Evolutionary conservation across 1,284 basidiomycete species (phyloP).

Genomic region (Moesziomyces globuligerus): DNA sequence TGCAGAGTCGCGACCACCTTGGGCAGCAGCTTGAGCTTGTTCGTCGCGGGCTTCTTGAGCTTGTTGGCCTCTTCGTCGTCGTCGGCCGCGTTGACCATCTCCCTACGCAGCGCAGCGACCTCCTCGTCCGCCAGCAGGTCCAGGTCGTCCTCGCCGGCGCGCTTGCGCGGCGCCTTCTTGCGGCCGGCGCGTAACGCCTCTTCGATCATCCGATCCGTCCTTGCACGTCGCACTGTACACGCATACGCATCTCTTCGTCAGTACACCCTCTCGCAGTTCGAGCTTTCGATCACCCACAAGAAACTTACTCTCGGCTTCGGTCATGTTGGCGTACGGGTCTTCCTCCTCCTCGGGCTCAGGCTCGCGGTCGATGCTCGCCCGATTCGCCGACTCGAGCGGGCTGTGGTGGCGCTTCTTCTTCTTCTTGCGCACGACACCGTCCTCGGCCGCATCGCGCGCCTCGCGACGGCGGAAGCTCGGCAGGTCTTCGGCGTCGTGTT

Average conservation of each 20-base stretch:
- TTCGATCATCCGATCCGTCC: slow-evolving; percentile 46
- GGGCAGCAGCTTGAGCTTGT: slow-evolving; percentile 84
- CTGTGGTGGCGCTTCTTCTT: slow-evolving; percentile 49
- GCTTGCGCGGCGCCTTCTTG: slow-evolving; percentile 51
- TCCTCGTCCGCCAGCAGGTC: slow-evolving; percentile 92
- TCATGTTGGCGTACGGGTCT: slow-evolving; percentile 39
- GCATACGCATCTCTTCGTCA: neutral
- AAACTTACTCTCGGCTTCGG: slow-evolving; percentile 41
- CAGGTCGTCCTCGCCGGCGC: slow-evolving; percentile 69
- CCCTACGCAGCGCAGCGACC: slow-evolving; percentile 81
- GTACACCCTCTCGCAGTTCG: neutral
- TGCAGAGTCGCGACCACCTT: slow-evolving; percentile 92
- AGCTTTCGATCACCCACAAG: neutral
- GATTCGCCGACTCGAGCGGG: slow-evolving; percentile 8
- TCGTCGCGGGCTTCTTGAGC: slow-evolving; percentile 83
- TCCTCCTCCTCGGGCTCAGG: slow-evolving; percentile 29
- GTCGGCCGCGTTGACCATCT: slow-evolving; percentile 87
- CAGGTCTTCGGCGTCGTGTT: slow-evolving; percentile 11
- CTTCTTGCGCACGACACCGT: slow-evolving; percentile 38
- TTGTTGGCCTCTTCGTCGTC: slow-evolving; percentile 84
- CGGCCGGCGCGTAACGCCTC: slow-evolving; percentile 41
- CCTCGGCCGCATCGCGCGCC: slow-evolving; percentile 19
- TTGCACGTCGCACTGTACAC: slow-evolving; percentile 22
- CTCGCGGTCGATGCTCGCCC: slow-evolving; percentile 5
- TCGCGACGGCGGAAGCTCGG: slow-evolving; percentile 42